Conservation (phyloP, 83 land plant species). For the Picea engelmannii region DNA sequence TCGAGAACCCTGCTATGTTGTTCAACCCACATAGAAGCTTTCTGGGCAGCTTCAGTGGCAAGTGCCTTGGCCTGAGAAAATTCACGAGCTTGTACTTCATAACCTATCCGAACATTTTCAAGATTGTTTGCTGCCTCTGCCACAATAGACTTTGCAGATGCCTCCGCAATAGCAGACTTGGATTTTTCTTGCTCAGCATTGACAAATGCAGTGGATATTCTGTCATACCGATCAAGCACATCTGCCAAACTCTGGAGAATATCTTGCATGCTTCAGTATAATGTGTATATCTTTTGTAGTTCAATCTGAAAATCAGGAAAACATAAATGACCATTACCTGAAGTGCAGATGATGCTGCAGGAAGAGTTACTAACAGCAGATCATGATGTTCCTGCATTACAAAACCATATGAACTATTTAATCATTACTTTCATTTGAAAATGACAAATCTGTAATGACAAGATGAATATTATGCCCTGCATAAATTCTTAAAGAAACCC, state of each 20-base stretch:
- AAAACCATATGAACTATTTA: not conserved
- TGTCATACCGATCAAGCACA: conserved; percentile 68
- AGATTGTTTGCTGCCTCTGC: conserved; percentile 68
- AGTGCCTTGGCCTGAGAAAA: conserved; percentile 73
- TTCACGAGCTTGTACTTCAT: conserved; percentile 77
- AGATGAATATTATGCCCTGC: not conserved
- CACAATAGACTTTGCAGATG: conserved; percentile 68
- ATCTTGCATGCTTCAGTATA: not conserved
- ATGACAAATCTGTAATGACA: not conserved
- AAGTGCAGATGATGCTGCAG: conserved; percentile 71
- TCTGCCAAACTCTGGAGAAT: conserved; percentile 58
- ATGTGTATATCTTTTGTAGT: not conserved
- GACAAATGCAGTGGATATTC: conserved; percentile 45
- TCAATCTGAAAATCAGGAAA: not conserved
- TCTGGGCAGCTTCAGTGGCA: conserved; percentile 71
- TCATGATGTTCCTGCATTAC: conserved; percentile 93
- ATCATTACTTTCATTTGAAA: not conserved
- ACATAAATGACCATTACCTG: conserved; percentile 47
- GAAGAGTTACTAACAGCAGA: conserved; percentile 72
- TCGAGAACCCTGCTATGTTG: conserved; percentile 80
- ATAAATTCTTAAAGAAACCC: not conserved
- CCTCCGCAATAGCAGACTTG: conserved; percentile 62
- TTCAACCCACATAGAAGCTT: conserved; percentile 75
- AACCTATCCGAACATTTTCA: conserved; percentile 62
- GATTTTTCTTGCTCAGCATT: conserved; percentile 80